Percentiles rank a stretch among this genome's conserved stretches.
Conservation (phyloP, 2,329 filamentous ascomycete species). For the Colletotrichum sp. region DNA sequence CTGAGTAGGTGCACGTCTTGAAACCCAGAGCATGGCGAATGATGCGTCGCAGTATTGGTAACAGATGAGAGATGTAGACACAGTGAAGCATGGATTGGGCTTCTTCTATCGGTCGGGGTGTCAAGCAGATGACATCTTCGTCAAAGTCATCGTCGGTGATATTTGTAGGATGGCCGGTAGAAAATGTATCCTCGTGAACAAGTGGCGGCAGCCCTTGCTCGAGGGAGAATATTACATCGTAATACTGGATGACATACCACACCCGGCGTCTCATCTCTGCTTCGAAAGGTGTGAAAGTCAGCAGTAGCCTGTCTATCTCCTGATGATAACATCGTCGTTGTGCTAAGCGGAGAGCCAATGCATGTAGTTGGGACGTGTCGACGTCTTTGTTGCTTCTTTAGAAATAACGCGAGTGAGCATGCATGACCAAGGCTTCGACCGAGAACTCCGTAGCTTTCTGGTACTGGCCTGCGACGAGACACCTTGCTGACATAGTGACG, state of each 20-base stretch:
- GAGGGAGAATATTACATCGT: background rate
- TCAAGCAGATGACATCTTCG: background rate
- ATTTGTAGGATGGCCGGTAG: background rate
- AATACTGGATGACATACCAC: background rate
- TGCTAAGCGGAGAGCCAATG: background rate
- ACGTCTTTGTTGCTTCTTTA: background rate
- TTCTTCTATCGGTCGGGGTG: background rate
- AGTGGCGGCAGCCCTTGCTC: background rate
- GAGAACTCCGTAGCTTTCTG: conserved; percentile 47
- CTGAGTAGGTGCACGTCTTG: background rate
- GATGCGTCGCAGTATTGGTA: background rate
- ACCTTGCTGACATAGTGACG: conserved; percentile 44
- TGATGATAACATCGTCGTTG: background rate
- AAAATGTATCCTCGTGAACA: background rate
- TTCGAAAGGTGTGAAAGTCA: background rate
- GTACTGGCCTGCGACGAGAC: conserved; percentile 53
- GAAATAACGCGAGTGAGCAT: conserved; percentile 42
- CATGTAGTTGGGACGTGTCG: background rate
- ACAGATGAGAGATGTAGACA: background rate
- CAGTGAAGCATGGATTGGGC: background rate
- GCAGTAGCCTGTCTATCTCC: background rate
- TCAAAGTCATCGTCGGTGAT: background rate
- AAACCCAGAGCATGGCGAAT: background rate
- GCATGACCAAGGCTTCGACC: conserved; percentile 54
- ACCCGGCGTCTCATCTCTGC: background rate